Evolutionary conservation across 305 asterid species (phyloP), one percentile per base, ranked within the genome.

Genomic region (Fraxinus baroniana): DNA sequence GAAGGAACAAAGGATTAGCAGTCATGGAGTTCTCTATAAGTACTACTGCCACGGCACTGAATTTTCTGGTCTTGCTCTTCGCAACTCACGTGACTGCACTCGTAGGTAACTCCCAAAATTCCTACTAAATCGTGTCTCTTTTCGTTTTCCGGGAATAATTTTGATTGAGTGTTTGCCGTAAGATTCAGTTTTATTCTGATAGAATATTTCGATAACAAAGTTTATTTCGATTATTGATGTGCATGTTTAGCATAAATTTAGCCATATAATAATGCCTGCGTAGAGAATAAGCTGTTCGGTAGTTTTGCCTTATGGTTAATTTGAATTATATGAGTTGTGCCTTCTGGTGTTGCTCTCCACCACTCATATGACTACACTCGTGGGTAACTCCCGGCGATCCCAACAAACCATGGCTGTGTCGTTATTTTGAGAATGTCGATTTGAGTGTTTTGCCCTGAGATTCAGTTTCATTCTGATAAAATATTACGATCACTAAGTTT

Each of bases 21-120:
- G 74, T 64, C 64, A 90, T 90, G 91, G 86, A 68, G 86, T 77
- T 74, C 84, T 76, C 79, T 78, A 83, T 71, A 32, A 41, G 62
- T 64, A 28, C 74, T 28, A 55, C 81, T 68, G 76, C 74, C 0
- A 74, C 83, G 32, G 64, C 81, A 35, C 35, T 89, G 62, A 79
- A 28, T 77, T 32, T 86, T 70, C 46, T 81, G 74, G 85, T 72
- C 26, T 55, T 81, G 28, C 60, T 87, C 71, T 81, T 84, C 81
- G 44, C 86, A 80, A 41, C 52, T 22, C 81, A 79, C 52, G 88
- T 57, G 66, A n/a, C 80, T 37, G 87, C 81, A 46, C 60, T 83
- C 81, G 30, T 60, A 60, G 93, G 93, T 90, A 88, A 87, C 18
- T 82, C 36, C 22, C 74, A 68, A 68, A 12, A 26, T 22, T 24